phyloP scores from a whole-genome alignment of 2,329 filamentous ascomycete species.

The Fusarium citri region DNA sequence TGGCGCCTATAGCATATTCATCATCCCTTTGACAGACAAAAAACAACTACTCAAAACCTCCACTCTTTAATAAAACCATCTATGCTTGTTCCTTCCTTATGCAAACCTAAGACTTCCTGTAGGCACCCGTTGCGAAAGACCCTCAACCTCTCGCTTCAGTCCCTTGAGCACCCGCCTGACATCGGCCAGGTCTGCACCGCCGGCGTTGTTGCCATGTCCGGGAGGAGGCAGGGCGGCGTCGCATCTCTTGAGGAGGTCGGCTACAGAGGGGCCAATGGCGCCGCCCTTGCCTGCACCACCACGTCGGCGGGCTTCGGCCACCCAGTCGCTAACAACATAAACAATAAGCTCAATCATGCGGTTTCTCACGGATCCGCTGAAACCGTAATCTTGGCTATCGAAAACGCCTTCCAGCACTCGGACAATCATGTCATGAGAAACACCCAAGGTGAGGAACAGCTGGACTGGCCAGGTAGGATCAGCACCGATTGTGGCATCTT shows the following conservation, averaged over 20 bases:
- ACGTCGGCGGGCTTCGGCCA: constrained; percentile 61
- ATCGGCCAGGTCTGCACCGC: constrained; percentile 59
- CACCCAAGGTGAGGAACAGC: constrained; percentile 66
- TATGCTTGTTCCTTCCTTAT: too few relatives aligned
- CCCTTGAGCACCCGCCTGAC: constrained; percentile 57
- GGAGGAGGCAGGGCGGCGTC: constrained; percentile 58
- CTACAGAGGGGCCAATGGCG: constrained; percentile 57
- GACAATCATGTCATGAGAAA: constrained; percentile 67
- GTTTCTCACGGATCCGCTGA: constrained; percentile 62
- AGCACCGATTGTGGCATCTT: constrained; percentile 68
- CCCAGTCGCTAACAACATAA: constrained; percentile 62
- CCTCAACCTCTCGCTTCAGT: constrained; percentile 58
- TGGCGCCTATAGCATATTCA: constrained; percentile 48
- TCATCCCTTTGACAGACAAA: constrained; percentile 41
- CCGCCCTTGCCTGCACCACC: constrained; percentile 56
- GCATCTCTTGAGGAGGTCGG: constrained; percentile 63
- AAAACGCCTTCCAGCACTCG: constrained; percentile 68
- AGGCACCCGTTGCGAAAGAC: constrained; percentile 57
- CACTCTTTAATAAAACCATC: too few relatives aligned
- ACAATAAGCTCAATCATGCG: constrained; percentile 67
- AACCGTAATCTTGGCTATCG: constrained; percentile 69
- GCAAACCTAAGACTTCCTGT: constrained; percentile 59
- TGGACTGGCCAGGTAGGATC: constrained; percentile 68
- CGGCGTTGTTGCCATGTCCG: constrained; percentile 56
- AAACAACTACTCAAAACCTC: constrained; percentile 42